Evolutionary conservation across 1,139 yeast species (phyloP), one percentile per base, ranked within the genome.

Genomic region (Lodderomyces theae): DNA sequence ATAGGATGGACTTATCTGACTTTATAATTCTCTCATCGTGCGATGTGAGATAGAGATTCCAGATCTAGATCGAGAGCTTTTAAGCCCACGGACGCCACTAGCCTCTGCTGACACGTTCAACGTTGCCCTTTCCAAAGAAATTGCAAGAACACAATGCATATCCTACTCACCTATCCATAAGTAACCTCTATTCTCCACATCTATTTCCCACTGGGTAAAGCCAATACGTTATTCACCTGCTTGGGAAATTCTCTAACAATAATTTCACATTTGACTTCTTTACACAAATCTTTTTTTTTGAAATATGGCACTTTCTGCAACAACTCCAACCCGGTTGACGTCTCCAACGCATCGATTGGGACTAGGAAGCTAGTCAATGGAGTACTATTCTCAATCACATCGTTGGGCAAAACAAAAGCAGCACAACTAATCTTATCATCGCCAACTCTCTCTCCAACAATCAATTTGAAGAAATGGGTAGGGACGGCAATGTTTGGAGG

Each of bases 401-500:
- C 87, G 61, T 92, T 92, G 23, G 99, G 98, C 52, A 92, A 63
- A 12, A 92, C 97, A 66, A 92, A 92, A 0, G 97, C 96, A 1
- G 85, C 97, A 9, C 88, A 87, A 9, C 95, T 79, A 15, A 87
- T 66, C 10, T 69, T 74, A 21, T 77, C 77, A 32, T 65, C 56
- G 5, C 71, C 66, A 34, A 64, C 58, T 32, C 63, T 57, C 60
- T 92, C 97, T 7, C 95, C 97, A 35, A 92, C 86, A 42, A 94
- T 69, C 45, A 92, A 69, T 63, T 92, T 94, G 75, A 83, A 92
- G 57, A 94, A 92, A 63, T 92, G 98, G 0, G 98, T 92, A 13
- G 99, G 98, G 9, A 92, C 99, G 0, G 98, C 97, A 42, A 92
- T 76, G 53, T 80, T 86, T 39, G 98, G 98, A 5, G 99, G 99